Conservation (phyloP, 495 filamentous ascomycete genomes). For the Penicillium goetzii region DNA sequence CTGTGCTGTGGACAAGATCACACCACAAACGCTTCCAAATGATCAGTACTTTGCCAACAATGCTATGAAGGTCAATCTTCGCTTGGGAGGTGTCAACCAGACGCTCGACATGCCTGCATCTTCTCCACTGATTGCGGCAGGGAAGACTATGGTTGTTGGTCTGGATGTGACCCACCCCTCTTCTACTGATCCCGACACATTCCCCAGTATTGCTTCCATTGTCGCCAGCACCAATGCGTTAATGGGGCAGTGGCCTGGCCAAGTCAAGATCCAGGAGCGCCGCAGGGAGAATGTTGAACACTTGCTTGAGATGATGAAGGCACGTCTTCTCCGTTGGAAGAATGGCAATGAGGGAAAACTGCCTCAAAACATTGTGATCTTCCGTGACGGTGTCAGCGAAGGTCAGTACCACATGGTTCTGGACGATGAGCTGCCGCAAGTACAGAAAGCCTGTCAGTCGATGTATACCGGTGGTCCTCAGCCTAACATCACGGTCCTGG, state of each 20-base stretch:
- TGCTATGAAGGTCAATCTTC: constrained; percentile 78
- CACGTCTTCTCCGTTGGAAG: constrained; percentile 62
- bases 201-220: constrained; percentile 73
- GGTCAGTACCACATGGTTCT: constrained; percentile 68
- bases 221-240: constrained; percentile 68
- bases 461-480: constrained; percentile 43
- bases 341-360: constrained; percentile 45
- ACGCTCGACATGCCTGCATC: constrained; percentile 42
- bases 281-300: constrained; percentile 62
- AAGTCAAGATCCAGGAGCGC: constrained; percentile 58
- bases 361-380: constrained; percentile 76
- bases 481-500: constrained; percentile 49
- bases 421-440: constrained; percentile 49
- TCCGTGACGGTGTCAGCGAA: constrained; percentile 86
- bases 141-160: constrained; percentile 77
- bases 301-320: constrained; percentile 56
- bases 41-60: constrained; percentile 71
- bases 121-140: constrained; percentile 54
- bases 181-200: constrained; percentile 54
- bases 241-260: constrained; percentile 68
- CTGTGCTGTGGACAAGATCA: constrained; percentile 41
- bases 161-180: constrained; percentile 88
- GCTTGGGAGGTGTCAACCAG: constrained; percentile 78
- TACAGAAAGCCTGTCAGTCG: constrained; percentile 58
- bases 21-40: constrained; percentile 9